Conservation (phyloP, 495 filamentous ascomycete genomes). For the Trichoderma orchidacearum region DNA sequence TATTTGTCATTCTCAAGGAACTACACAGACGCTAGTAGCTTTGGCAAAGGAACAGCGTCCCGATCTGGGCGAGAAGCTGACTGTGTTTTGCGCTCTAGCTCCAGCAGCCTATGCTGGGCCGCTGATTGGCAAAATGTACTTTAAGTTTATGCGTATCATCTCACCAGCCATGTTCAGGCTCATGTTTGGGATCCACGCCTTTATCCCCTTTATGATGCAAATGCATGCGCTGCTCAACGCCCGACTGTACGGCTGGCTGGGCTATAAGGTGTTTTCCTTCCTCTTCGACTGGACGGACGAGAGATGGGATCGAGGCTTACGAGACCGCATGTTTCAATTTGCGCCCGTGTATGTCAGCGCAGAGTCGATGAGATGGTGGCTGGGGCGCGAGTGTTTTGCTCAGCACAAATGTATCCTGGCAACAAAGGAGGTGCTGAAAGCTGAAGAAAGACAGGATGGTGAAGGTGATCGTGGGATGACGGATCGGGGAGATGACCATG, state of each 20-base stretch:
- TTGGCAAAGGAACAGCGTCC: constrained; percentile 87
- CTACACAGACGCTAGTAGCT: constrained; percentile 79
- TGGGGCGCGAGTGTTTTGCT: constrained; percentile 83
- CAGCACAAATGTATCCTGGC: constrained; percentile 82
- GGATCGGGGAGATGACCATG: constrained; percentile 2
- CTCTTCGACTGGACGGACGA: constrained; percentile 81
- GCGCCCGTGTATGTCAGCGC: constrained; percentile 80
- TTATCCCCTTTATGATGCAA: constrained; percentile 90
- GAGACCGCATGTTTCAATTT: constrained; percentile 81
- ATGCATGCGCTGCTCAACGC: constrained; percentile 56
- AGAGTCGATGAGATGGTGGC: constrained; percentile 94
- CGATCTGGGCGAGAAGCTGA: constrained; percentile 70
- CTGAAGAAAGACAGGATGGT: constrained; percentile 37
- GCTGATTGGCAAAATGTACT: constrained; percentile 73
- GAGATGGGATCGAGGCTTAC: constrained; percentile 72
- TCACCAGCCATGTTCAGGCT: constrained; percentile 62
- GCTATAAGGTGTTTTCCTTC: constrained; percentile 82
- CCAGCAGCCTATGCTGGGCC: constrained; percentile 88
- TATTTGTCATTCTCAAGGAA: constrained; percentile 83
- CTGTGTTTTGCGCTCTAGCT: constrained; percentile 85
- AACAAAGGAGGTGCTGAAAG: constrained; percentile 51
- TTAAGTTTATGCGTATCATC: constrained; percentile 82
- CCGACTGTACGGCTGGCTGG: constrained; percentile 65
- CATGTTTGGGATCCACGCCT: constrained; percentile 86
- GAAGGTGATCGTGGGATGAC: too few species aligned